Percentiles rank a stretch among this genome's conserved stretches.
These are phyloP conservation scores for Auriscalpium orientale DNA, from an alignment of 768 basidiomycete species.

Conservation along the genomic window DNA sequence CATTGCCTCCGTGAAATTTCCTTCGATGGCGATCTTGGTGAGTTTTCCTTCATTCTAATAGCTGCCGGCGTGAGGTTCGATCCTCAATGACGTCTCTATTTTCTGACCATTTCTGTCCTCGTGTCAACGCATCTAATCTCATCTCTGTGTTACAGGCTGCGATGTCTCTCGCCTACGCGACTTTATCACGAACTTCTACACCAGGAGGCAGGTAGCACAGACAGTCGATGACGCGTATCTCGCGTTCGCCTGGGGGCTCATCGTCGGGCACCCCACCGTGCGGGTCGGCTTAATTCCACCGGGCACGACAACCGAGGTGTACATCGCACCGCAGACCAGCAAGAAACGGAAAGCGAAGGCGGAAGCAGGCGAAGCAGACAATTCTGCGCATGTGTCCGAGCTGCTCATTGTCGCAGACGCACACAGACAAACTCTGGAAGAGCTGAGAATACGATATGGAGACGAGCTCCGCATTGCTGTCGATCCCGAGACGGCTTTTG, in stretches of 20 bases:
- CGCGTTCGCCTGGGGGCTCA: slow-evolving; percentile 75
- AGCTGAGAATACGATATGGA: slow-evolving; percentile 51
- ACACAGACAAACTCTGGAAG: slow-evolving; percentile 43
- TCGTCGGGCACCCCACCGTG: slow-evolving; percentile 69
- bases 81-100: not conserved
- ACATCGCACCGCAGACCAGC: slow-evolving; percentile 69
- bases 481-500: slow-evolving; percentile 65
- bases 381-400: slow-evolving; percentile 28
- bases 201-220: slow-evolving; percentile 34
- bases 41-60: slow-evolving; percentile 25
- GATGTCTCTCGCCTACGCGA: slow-evolving; percentile 62
- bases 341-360: slow-evolving; percentile 48
- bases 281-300: slow-evolving; percentile 64
- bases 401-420: slow-evolving; percentile 52
- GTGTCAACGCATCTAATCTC: too few relatives aligned
- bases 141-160: slow-evolving; percentile 44
- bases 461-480: slow-evolving; percentile 65
- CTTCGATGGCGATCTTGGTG: slow-evolving; percentile 87
- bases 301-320: slow-evolving; percentile 59
- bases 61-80: slow-evolving; percentile 9
- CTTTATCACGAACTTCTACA: slow-evolving; percentile 63
- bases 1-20: slow-evolving; percentile 82
- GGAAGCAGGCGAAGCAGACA: slow-evolving; percentile 43
- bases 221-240: slow-evolving; percentile 68
- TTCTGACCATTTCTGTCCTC: not conserved